Percentiles rank a stretch among this genome's conserved stretches.
phyloP scores from a whole-genome alignment of 306 rosid species.

The Glycyrrhiza uralensis region DNA sequence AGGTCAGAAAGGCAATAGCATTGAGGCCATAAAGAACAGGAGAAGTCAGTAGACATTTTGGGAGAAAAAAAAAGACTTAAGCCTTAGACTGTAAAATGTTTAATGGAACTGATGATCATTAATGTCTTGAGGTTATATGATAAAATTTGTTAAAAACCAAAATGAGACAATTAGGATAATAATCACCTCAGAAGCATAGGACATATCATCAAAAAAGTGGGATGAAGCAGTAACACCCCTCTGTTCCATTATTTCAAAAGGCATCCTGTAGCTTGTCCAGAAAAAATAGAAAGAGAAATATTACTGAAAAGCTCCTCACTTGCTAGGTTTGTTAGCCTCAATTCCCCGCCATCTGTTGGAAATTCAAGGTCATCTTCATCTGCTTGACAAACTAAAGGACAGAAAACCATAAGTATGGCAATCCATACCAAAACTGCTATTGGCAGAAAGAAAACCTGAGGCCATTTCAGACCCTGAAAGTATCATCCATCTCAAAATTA shows the following conservation, averaged over 20 bases:
- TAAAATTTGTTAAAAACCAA: not conserved
- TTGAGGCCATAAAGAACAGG: not conserved
- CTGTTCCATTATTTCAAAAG: conserved; percentile 67
- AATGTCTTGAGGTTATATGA: not conserved
- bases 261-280: conserved; percentile 57
- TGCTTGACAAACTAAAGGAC: conserved; percentile 9
- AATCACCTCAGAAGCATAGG: conserved; percentile 62
- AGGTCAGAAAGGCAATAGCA: conserved; percentile 1
- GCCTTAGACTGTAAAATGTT: not conserved
- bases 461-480: conserved; percentile 20
- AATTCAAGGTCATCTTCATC: conserved; percentile 29
- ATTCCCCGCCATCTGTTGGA: conserved; percentile 35
- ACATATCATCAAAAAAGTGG: conserved; percentile 55
- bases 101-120: not conserved
- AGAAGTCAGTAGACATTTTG: not conserved
- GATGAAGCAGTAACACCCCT: conserved; percentile 61
- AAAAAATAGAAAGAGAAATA: conserved; percentile 11
- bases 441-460: not conserved
- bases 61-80: not conserved
- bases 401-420: conserved; percentile 6
- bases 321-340: conserved; percentile 20
- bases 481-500: conserved; percentile 5
- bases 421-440: conserved; percentile 1
- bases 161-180: not conserved
- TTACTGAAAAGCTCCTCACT: conserved; percentile 26